Percentiles rank a stretch among this genome's conserved stretches.
Evolutionary conservation across 495 filamentous ascomycete species (phyloP).

Genomic region (Penicillium paxilli): DNA sequence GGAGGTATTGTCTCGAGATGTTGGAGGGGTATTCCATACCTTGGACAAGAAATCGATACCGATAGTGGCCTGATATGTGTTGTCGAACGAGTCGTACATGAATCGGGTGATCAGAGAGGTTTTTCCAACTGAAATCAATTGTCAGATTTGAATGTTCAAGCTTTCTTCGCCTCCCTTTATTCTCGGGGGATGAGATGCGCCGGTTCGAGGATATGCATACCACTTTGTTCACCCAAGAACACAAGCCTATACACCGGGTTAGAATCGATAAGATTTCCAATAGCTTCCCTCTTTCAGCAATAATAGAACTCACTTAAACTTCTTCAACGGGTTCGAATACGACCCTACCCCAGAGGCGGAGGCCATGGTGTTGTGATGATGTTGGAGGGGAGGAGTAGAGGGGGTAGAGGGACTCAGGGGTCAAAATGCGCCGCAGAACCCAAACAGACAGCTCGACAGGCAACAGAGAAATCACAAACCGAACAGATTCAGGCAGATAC

Average conservation of each 20-base stretch:
- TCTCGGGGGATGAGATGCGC: not conserved
- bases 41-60: slow-evolving; percentile 99
- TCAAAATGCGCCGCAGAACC: slow-evolving; percentile 2
- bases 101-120: slow-evolving; percentile 98
- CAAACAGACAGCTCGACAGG: slow-evolving; percentile 1
- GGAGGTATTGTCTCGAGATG: not conserved
- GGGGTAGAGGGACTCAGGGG: slow-evolving; percentile 25
- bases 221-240: slow-evolving; percentile 96
- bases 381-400: slow-evolving; percentile 10
- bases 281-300: not conserved
- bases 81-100: slow-evolving; percentile 99
- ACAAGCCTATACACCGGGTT: slow-evolving; percentile 65
- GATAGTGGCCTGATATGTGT: slow-evolving; percentile 99
- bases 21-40: slow-evolving; percentile 49
- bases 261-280: slow-evolving; percentile 6
- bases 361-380: slow-evolving; percentile 49
- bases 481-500: not conserved
- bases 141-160: slow-evolving; percentile 11
- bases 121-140: slow-evolving; percentile 77
- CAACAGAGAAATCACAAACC: not conserved
- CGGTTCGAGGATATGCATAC: slow-evolving; percentile 50
- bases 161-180: not conserved
- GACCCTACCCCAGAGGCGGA: slow-evolving; percentile 67
- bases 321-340: slow-evolving; percentile 99
- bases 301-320: slow-evolving; percentile 79